Conservation (phyloP, 192 early-diverging fungal species). For the Mortierella alpina region DNA sequence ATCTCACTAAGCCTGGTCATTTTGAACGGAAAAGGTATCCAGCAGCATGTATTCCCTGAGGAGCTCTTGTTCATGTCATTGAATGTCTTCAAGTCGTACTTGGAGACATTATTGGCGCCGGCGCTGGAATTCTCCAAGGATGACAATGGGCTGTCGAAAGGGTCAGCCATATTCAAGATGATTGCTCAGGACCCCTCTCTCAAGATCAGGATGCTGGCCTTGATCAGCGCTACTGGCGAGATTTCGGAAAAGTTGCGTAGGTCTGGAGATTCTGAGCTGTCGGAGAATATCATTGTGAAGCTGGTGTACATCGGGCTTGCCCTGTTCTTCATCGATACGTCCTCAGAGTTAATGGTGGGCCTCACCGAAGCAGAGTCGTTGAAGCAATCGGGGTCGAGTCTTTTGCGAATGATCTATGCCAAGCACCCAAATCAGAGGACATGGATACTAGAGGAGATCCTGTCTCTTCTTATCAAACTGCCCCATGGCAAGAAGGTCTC, state of each 20-base stretch:
- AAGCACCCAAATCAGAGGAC: slow-evolving; percentile 69
- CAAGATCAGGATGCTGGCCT: slow-evolving; percentile 7
- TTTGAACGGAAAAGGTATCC: slow-evolving; percentile 6
- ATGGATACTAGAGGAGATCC: slow-evolving; percentile 91
- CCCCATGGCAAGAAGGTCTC: slow-evolving; percentile 63
- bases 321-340: slow-evolving; percentile 63
- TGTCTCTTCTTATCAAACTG: slow-evolving; percentile 77
- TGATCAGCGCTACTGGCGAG: slow-evolving; percentile 22
- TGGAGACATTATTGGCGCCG: slow-evolving; percentile 28
- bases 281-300: slow-evolving; percentile 60
- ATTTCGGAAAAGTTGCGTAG: slow-evolving; percentile 9
- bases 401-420: slow-evolving; percentile 58
- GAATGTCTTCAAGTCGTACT: slow-evolving; percentile 18
- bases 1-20: slow-evolving; percentile 20
- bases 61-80: slow-evolving; percentile 27
- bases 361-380: slow-evolving; percentile 36
- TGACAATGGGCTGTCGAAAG: not conserved
- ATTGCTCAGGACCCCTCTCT: not conserved
- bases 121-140: slow-evolving; percentile 42
- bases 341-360: slow-evolving; percentile 20
- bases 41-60: slow-evolving; percentile 36
- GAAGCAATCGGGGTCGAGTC: slow-evolving; percentile 44
- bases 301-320: slow-evolving; percentile 58
- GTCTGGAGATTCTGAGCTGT: slow-evolving; percentile 34
- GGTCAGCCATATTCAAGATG: not conserved